Conservation (phyloP, 257 asterid species). For the Datura wrightii region DNA sequence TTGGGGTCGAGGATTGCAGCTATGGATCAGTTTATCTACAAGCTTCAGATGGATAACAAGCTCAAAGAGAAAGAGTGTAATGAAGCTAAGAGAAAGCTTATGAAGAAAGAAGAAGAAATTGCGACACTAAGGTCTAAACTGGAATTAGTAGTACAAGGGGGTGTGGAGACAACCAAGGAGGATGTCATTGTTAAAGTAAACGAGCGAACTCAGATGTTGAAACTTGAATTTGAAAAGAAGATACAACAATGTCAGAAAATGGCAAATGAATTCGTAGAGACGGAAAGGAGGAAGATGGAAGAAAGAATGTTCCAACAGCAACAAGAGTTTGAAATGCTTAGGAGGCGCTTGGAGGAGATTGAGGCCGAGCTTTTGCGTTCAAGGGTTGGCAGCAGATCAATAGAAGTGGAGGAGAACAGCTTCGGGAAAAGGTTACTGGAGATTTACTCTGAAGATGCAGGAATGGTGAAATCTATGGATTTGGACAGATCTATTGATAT, state of each 20-base stretch:
- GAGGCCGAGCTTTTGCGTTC: constrained; percentile 62
- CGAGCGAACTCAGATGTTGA: constrained; percentile 53
- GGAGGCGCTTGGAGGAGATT: constrained; percentile 75
- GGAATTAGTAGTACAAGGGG: constrained; percentile 48
- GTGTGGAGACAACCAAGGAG: constrained; percentile 45
- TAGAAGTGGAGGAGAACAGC: constrained; percentile 61
- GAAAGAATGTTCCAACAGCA: constrained; percentile 62
- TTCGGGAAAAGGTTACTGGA: constrained; percentile 71
- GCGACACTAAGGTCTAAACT: constrained; percentile 62
- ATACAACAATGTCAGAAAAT: constrained; percentile 62
- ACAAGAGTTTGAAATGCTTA: constrained; percentile 70
- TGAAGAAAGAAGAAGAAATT: constrained; percentile 71
- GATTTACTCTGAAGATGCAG: constrained; percentile 61
- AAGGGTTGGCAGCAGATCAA: constrained; percentile 52
- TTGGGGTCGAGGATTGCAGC: constrained; percentile 83
- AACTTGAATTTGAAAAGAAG: constrained; percentile 65
- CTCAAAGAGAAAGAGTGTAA: constrained; percentile 62
- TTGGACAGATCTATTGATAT: constrained; percentile 73
- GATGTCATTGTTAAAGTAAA: constrained; percentile 64
- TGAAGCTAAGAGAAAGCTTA: constrained; percentile 68
- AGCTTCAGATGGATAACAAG: constrained; percentile 78
- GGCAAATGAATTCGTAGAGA: constrained; percentile 65
- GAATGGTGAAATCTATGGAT: constrained; percentile 99
- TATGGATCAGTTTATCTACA: constrained; percentile 79
- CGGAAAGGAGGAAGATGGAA: constrained; percentile 84